Evolutionary conservation across 1,284 basidiomycete genomes (phyloP), one percentile per base, ranked within the genome.

Genomic region (Vanrija sp.): DNA sequence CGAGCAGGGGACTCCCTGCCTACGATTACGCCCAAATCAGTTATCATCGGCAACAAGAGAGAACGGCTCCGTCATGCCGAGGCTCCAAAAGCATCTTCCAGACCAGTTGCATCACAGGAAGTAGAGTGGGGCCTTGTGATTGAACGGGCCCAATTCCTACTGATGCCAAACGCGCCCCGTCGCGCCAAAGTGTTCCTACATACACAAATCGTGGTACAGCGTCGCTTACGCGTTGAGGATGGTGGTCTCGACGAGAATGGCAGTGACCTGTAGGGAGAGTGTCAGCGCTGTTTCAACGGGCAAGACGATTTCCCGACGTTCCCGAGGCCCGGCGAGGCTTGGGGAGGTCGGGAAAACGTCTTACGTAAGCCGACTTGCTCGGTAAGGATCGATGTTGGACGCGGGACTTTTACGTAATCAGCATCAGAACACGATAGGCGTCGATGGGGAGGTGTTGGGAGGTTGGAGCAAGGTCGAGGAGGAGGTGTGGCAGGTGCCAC

Each of bases 301-400:
- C n/a, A n/a, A n/a, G n/a, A n/a, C n/a, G n/a, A n/a, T n/a, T n/a
- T n/a, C n/a, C n/a, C n/a, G n/a, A n/a, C n/a, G n/a, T n/a, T n/a
- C n/a, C n/a, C n/a, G n/a, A n/a, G n/a, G n/a, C n/a, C n/a, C n/a
- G n/a, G n/a, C n/a, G n/a, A n/a, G n/a, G n/a, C 7, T 18, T n/a
- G 18, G n/a, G 27, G 37, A 16, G 16, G 36, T n/a, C 23, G 5
- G 4, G 5, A 23, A 14, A 19, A 22, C 6, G 5, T 43, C 45
- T 49, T 24, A 51, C 51, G 46, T 27, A 27, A 7, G 12, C 31
- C n/a, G n/a, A n/a, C 56, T 90, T 53, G 92, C 89, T 59, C 87
- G 86, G 76, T 93, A 94, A 12, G 90, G 88, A 76, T 94, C 89
- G 66, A 97, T 89, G 83, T 98, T 98, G 72, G 93, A 97, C 50